A percentile compares a stretch with the other conserved stretches of the same genome.
phyloP scores from a whole-genome alignment of 1,284 basidiomycete species.

The Lignosus rhinocerotis region DNA sequence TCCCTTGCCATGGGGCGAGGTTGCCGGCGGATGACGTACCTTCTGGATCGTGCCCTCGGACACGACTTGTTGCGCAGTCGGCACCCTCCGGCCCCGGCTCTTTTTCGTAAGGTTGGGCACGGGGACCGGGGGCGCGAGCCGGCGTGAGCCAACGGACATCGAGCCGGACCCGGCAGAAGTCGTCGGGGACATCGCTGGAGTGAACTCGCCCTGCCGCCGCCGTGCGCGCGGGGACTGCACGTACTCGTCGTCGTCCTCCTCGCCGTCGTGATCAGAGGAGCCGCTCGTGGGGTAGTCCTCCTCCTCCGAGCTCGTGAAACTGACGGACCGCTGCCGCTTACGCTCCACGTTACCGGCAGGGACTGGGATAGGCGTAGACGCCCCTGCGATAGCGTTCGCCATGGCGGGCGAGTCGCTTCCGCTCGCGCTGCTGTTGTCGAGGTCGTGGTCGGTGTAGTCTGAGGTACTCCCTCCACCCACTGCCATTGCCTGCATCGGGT shows the following conservation, averaged over 20 bases:
- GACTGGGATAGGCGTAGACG: conserved; percentile 18
- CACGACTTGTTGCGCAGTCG: conserved; percentile 50
- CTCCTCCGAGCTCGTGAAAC: conserved; percentile 26
- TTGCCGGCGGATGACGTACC: conserved; percentile 19
- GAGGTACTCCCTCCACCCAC: conserved; percentile 10
- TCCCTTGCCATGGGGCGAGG: background rate
- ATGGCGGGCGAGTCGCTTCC: conserved; percentile 27
- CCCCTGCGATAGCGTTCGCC: conserved; percentile 5
- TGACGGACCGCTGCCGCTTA: conserved; percentile 26
- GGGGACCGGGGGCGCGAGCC: conserved; percentile 56
- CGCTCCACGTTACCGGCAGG: background rate
- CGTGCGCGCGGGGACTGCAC: conserved; percentile 33
- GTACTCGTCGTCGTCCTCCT: conserved; percentile 36
- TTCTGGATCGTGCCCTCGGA: conserved; percentile 38
- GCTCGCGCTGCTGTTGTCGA: conserved; percentile 14
- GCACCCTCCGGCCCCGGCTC: conserved; percentile 67
- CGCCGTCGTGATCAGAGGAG: conserved; percentile 32
- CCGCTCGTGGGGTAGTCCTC: conserved; percentile 21
- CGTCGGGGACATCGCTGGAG: conserved; percentile 16
- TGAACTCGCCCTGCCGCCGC: conserved; percentile 18
- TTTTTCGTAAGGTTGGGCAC: conserved; percentile 76
- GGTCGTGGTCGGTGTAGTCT: conserved; percentile 14
- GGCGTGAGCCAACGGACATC: conserved; percentile 18
- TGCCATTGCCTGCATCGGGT: conserved; percentile 3
- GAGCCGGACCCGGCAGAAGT: conserved; percentile 14